Evolutionary conservation across 352 stramenopile genomes (phyloP), one percentile per base, ranked within the genome.

Genomic region (Globisporangium barbulae): DNA sequence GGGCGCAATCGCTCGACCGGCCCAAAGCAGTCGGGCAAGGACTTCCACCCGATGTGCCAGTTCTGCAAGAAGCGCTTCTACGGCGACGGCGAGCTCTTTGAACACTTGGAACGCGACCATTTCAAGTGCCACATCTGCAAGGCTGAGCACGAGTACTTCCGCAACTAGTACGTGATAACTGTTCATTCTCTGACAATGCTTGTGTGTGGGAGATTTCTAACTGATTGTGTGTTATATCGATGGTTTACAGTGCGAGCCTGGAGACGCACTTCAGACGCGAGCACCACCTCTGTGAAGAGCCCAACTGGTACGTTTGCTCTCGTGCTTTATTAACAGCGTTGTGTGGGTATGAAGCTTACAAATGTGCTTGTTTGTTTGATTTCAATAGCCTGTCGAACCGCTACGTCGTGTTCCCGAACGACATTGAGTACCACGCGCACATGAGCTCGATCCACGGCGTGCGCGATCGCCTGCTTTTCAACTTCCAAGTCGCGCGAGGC

Each of bases 91-190:
- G 78, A 95, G 52, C 75, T 97, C 55, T 94, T 93, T 59, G 78
- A 92, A 28, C 89, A 97, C 61, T 62, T 97, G 33, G 85, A 93
- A 67, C 89, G 89, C 49, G 85, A 97, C 59, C 89, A 97, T 62
- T 97, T 94, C 71, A 94, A 90, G 63, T 97, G 89, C 60, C 88
- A 97, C 59, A 78, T 97, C 21, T 97, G 89, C 83, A 91, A 92
- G 59, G 70, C 81, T 35, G 86, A 93, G 64, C 85, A 94, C 68
- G 80, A 93, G 37, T 94, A 97, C 70, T 97, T 91, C 67, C 83
- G 88, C 61, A 93, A 97, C 72, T 97, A 97, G 81, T 92, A 78
- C 64, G 83, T 88, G 1, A 6, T 22, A 4, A 17, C 9, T 12
- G n/a, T 2, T 60, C 3, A 2, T 63, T 50, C 3, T 1, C 50